Conservation (phyloP, 2,329 filamentous ascomycete species). For the Teratosphaeria gauchensis region DNA sequence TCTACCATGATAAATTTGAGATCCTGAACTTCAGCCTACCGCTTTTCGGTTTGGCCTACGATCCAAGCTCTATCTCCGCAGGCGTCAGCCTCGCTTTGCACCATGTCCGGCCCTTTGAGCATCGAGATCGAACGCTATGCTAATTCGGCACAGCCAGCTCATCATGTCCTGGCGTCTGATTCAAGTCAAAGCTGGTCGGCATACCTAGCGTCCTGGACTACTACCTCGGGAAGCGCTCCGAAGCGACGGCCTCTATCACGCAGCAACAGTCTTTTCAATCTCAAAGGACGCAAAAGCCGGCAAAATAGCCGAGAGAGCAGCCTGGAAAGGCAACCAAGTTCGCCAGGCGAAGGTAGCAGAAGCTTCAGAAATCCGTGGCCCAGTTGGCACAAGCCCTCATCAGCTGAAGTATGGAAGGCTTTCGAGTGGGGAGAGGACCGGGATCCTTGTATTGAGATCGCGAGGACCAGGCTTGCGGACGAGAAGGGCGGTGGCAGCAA, state of each 20-base stretch:
- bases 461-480: conserved; percentile 25
- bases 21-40: too few species aligned
- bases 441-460: conserved; percentile 5
- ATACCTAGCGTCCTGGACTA: neutral
- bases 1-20: too few species aligned
- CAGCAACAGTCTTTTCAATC: conserved; percentile 1
- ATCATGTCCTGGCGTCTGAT: neutral
- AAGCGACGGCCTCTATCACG: neutral
- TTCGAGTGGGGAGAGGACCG: conserved; percentile 5
- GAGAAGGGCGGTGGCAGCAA: conserved; percentile 25
- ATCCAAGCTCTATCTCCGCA: too few species aligned
- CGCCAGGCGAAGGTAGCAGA: conserved; percentile 9
- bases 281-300: neutral
- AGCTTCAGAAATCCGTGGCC: conserved; percentile 44
- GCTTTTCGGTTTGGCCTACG: too few species aligned
- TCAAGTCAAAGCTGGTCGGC: neutral
- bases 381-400: conserved; percentile 24
- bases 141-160: neutral
- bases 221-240: neutral
- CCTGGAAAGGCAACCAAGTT: neutral
- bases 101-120: too few species aligned
- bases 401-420: conserved; percentile 6
- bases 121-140: neutral
- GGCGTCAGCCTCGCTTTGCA: too few species aligned
- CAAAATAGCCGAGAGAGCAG: neutral